These are phyloP conservation scores for Aspergillus heteromorphus DNA, from an alignment of 495 filamentous ascomycete species.

Conservation along the genomic window DNA sequence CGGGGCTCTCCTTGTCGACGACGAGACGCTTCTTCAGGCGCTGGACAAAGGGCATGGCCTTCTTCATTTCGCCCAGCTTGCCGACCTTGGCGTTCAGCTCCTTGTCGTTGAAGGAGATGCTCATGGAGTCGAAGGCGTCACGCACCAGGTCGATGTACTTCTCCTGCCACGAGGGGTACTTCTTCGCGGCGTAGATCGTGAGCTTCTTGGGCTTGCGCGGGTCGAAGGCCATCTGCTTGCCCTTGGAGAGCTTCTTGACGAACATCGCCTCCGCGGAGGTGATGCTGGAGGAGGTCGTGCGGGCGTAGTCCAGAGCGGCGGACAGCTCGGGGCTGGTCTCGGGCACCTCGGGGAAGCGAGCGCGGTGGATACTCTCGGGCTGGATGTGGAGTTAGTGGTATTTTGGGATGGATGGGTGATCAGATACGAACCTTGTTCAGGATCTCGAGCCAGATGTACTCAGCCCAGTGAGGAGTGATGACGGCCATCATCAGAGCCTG, in stretches of 20 bases:
- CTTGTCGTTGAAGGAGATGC: constrained; percentile 67
- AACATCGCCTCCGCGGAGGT: constrained; percentile 80
- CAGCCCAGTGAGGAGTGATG: constrained; percentile 89
- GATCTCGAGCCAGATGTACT: constrained; percentile 88
- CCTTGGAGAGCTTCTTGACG: constrained; percentile 80
- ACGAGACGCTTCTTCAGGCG: constrained; percentile 73
- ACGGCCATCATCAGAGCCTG: constrained; percentile 75
- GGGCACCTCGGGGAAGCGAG: constrained; percentile 67
- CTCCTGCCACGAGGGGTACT: constrained; percentile 84
- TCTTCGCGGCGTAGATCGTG: constrained; percentile 74
- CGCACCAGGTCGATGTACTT: constrained; percentile 82
- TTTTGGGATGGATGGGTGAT: neutral
- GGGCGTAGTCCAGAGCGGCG: constrained; percentile 76
- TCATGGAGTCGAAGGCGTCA: constrained; percentile 53
- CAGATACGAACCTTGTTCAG: constrained; percentile 60
- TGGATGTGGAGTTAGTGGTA: constrained; percentile 24
- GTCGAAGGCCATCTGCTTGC: constrained; percentile 75
- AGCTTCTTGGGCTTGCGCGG: constrained; percentile 86
- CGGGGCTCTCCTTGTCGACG: constrained; percentile 46
- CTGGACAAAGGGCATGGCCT: constrained; percentile 97
- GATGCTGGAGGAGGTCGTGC: constrained; percentile 67
- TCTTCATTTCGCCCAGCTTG: constrained; percentile 88
- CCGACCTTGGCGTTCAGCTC: constrained; percentile 64
- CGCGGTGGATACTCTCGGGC: constrained; percentile 68
- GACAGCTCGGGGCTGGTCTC: constrained; percentile 56